Base-by-base conservation (phyloP, 148 eudicot species). In the Vaccinium darrowii region DNA sequence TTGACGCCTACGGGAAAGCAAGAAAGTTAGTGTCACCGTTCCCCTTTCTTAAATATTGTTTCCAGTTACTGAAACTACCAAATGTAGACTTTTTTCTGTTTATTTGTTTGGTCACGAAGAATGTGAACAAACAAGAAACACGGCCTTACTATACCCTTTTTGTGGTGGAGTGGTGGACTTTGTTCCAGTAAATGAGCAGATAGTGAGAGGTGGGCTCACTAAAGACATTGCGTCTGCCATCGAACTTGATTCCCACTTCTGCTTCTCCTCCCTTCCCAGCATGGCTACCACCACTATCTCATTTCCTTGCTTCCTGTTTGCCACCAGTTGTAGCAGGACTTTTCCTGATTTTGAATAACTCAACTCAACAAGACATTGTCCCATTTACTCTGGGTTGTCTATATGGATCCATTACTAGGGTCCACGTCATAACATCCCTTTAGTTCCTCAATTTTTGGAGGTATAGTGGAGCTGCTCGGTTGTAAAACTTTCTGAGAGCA, bases 1-100 rank as follows among this genome's bases (percentile, higher is more conserved):
- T 96, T 72, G 97, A 94, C 82, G 90, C 95, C 30, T 96, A 94
- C 83, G 99, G 99, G 58, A 96, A 91, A 89, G 91, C 98, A 36
- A 92, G 91, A 88, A 94, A 77, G 98, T 96, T 89, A 65, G 85
- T 83, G 30, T 14, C 85, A n/a, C 47, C 1, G 77, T 52, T 86
- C 6, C 65, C 57, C 56, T 62, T 62, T 53, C 18, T 63, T 21
- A 27, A 30, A 49, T 19, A 53, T 2, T 63, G 23, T 73, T 60
- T 63, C n/a, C 18, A 14, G 12, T 67, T 4, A 10, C 33, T 25
- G 73, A n/a, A 49, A 67, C 27, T 58, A 21, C 27, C 39, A 18
- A 80, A 19, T 36, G 51, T 19, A 54, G 25, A 25, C 36, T 18
- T 10, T 76, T 77, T 77, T 43, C 4, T 36, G 21, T 13, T 19